These are phyloP conservation scores for Solanum acaule DNA, from an alignment of 257 asterid genomes.

Conservation along the genomic window DNA sequence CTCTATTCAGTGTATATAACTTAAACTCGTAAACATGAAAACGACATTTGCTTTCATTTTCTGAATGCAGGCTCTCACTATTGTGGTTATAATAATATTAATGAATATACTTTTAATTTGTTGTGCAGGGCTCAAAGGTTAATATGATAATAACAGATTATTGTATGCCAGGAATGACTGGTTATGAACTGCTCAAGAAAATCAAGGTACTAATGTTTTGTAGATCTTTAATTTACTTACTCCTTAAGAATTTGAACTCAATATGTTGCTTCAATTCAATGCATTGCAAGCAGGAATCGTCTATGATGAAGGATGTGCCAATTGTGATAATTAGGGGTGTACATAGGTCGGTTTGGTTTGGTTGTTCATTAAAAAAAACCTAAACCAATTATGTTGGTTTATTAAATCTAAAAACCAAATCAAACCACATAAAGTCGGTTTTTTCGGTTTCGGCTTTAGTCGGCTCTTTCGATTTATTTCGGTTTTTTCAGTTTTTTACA, in stretches of 20 bases:
- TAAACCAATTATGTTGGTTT: too few species aligned
- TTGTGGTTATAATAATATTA: not conserved
- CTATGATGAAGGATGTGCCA: conserved; percentile 45
- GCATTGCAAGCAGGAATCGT: conserved; percentile 36
- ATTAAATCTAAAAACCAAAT: too few species aligned
- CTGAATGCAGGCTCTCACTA: not conserved
- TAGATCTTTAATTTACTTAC: not conserved
- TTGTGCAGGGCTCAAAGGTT: conserved; percentile 34
- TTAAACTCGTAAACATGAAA: not conserved
- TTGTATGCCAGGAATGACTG: conserved; percentile 69
- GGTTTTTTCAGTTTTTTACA: too few species aligned
- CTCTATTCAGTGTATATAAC: not conserved
- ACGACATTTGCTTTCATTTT: not conserved
- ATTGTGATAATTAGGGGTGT: conserved; percentile 47
- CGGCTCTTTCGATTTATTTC: too few species aligned
- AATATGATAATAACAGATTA: conserved; percentile 57
- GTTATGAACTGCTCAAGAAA: conserved; percentile 55
- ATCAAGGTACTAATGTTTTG: conserved; percentile 28
- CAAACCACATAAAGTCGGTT: too few species aligned
- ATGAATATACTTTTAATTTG: not conserved
- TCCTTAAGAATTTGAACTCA: not conserved
- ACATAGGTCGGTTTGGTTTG: too few species aligned
- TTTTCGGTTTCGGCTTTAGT: too few species aligned
- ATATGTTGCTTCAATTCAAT: not conserved
- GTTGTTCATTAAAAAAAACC: too few species aligned